A percentile compares a stretch with the other conserved stretches of the same genome.
Conservation (phyloP, 2,329 filamentous ascomycete species). For the Cytospora paraplurivora region DNA sequence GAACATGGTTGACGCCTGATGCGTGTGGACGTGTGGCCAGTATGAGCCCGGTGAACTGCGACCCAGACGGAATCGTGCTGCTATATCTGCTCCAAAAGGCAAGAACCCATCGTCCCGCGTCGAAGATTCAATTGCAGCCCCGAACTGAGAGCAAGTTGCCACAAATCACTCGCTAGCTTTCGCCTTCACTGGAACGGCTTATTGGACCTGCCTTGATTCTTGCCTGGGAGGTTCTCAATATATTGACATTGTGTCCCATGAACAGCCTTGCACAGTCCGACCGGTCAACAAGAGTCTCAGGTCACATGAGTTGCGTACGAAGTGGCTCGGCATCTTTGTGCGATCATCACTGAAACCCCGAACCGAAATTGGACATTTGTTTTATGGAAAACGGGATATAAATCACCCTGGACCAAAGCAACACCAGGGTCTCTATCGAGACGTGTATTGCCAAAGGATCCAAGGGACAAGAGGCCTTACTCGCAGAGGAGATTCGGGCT, state of each 20-base stretch:
- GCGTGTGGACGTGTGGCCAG: too few species aligned
- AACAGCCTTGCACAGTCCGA: not conserved
- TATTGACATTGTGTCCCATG: not conserved
- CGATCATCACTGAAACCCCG: not conserved
- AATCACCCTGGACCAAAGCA: not conserved
- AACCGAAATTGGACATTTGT: not conserved
- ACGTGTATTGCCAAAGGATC: not conserved
- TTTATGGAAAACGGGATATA: slow-evolving; percentile 6
- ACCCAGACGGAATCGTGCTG: too few species aligned
- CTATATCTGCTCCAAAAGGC: too few species aligned
- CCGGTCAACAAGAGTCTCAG: not conserved
- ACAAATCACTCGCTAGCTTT: not conserved
- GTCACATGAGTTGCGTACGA: slow-evolving; percentile 16
- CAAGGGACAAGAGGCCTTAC: not conserved
- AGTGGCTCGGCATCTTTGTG: slow-evolving; percentile 16
- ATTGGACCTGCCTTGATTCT: not conserved
- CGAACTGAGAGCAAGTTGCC: not conserved
- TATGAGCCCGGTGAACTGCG: too few species aligned
- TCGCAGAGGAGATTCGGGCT: not conserved
- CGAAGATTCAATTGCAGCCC: not conserved
- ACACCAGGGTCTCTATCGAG: not conserved
- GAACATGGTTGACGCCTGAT: too few species aligned
- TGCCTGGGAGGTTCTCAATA: not conserved
- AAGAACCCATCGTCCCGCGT: too few species aligned
- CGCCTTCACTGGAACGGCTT: not conserved